Percentiles rank a stretch among this genome's conserved stretches.
Conservation (phyloP, 495 filamentous ascomycete species). For the Hypoxylon subgilvum region DNA sequence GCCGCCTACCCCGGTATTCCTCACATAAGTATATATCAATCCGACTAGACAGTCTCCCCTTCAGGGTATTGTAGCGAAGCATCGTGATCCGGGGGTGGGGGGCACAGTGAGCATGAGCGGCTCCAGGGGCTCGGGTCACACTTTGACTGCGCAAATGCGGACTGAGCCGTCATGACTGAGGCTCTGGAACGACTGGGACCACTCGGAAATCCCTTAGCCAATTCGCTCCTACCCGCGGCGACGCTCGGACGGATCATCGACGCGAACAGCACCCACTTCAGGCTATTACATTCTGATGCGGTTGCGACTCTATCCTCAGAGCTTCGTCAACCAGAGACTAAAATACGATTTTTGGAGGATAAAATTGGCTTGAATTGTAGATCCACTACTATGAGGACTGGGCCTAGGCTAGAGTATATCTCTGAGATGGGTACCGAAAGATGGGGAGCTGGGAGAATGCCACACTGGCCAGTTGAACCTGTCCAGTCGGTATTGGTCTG, state of each 20-base stretch:
- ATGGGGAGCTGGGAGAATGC: too few relatives aligned
- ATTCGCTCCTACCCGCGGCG: not conserved
- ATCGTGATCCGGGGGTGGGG: not conserved
- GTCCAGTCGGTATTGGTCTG: too few relatives aligned
- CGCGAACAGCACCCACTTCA: not conserved
- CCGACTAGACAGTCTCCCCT: too few relatives aligned
- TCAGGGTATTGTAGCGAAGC: not conserved
- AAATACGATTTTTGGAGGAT: not conserved
- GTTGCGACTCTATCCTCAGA: constrained; percentile 2
- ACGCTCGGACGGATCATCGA: constrained; percentile 8
- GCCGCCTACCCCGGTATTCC: too few relatives aligned
- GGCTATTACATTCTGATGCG: constrained; percentile 3
- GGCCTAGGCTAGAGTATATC: too few relatives aligned
- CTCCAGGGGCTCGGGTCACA: constrained; percentile 18
- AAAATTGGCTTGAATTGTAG: not conserved
- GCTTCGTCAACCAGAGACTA: not conserved
- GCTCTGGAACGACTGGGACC: constrained; percentile 6
- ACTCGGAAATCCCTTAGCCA: not conserved
- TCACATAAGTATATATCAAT: too few relatives aligned
- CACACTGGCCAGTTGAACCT: too few relatives aligned
- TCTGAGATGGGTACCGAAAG: too few relatives aligned
- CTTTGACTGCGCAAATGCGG: not conserved
- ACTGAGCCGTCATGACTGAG: not conserved
- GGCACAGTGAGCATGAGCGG: not conserved
- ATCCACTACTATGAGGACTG: too few relatives aligned